Base-by-base conservation (phyloP, 192 early-diverging fungal genomes). In the Physocladia obscura region DNA sequence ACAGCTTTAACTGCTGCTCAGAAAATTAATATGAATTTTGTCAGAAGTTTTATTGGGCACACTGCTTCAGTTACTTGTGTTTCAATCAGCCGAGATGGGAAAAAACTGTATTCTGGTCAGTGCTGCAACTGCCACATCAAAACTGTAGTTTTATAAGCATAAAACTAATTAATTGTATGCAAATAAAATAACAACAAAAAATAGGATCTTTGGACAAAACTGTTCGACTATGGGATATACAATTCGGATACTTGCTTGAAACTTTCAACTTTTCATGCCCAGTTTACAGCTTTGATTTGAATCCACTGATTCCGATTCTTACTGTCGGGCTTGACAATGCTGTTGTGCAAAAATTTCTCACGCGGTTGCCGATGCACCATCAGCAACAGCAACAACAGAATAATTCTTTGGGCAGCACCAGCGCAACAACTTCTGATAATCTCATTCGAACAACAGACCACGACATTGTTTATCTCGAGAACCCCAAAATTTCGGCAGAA, bases 141-240 rank as follows among this genome's bases (percentile, higher is more conserved):
- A n/a, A n/a, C n/a, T n/a, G n/a, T n/a, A n/a, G n/a, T n/a, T n/a
- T n/a, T n/a, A 55, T 13, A 1, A 55, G 52, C 52, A n/a, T n/a
- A n/a, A n/a, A n/a, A n/a, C n/a, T n/a, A n/a, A n/a, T n/a, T n/a
- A n/a, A n/a, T n/a, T n/a, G n/a, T n/a, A n/a, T n/a, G n/a, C n/a
- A 47, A 47, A 47, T 17, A 47, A 47, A 47, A 47, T 17, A 48
- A 48, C 17, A 48, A 48, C 17, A 48, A 48, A n/a, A 22, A 38
- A 61, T 1, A 70, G 69, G 59, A 0, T 70, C 69, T n/a, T 36
- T 21, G 6, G 71, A 73, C 51, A 70, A 70, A 15, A 70, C 65
- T 0, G 50, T 73, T 36, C 71, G 71, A 19, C 37, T 73, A 21
- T 73, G 71, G 71, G 61, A 67, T 36, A 31, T 73, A 5, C 11